These are phyloP conservation scores for Ophiorrhiza pumila DNA, from an alignment of 257 asterid species.

Conservation along the genomic window DNA sequence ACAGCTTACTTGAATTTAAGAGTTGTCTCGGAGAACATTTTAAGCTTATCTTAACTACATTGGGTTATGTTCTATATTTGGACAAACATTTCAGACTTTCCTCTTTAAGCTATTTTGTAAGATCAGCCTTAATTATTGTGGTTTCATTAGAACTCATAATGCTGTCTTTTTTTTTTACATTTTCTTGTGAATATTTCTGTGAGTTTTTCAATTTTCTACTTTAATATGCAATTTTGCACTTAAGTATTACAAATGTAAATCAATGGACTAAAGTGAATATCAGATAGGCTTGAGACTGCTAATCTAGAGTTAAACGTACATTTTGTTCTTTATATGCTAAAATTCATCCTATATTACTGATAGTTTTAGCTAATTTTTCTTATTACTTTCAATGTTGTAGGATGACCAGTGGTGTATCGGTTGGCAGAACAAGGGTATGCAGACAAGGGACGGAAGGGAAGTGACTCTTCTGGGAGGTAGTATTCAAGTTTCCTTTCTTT, in stretches of 20 bases:
- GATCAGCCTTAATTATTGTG: not conserved
- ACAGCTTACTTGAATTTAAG: not conserved
- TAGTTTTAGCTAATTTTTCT: conserved; percentile 2
- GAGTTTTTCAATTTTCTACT: not conserved
- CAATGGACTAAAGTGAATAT: not conserved
- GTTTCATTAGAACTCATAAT: not conserved
- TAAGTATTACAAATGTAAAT: not conserved
- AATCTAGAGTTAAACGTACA: not conserved
- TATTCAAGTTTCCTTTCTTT: not conserved
- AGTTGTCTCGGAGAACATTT: not conserved
- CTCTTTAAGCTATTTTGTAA: not conserved
- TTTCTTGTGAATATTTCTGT: no score
- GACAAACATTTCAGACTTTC: not conserved
- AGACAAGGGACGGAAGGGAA: conserved; percentile 46
- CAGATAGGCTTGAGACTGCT: not conserved
- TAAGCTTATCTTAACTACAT: not conserved
- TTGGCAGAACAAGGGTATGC: conserved; percentile 68
- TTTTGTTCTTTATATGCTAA: not conserved
- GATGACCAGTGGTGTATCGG: conserved; percentile 72
- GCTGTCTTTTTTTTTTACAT: not conserved
- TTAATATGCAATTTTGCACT: no score
- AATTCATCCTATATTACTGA: not conserved
- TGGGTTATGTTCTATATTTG: not conserved
- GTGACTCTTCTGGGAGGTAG: conserved; percentile 76
- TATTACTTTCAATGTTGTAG: conserved; percentile 37